Evolutionary conservation across 2,329 filamentous ascomycete species (phyloP).

Genomic region (Beauveria bassiana): DNA sequence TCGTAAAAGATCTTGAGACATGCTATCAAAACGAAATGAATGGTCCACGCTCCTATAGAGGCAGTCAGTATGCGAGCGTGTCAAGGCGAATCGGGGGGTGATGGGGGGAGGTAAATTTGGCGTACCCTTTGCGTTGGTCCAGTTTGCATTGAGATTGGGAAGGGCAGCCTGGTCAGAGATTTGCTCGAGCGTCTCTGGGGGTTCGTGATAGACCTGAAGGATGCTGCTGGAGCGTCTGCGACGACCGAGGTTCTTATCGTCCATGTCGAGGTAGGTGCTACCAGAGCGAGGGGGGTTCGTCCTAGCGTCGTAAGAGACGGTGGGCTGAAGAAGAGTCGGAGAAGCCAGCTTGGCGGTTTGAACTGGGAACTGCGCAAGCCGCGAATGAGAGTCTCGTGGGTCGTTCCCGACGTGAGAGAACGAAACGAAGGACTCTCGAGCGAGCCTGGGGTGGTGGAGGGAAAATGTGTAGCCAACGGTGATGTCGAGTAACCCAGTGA

Average conservation of each 20-base stretch:
- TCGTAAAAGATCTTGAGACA: constrained; percentile 94
- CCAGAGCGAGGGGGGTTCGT: constrained; percentile 60
- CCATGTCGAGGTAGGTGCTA: constrained; percentile 49
- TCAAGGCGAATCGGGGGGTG: background rate
- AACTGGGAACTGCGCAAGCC: constrained; percentile 17
- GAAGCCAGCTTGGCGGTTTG: constrained; percentile 97
- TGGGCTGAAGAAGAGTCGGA: constrained; percentile 75
- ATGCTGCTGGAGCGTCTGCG: constrained; percentile 95
- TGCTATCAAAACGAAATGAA: constrained; percentile 88
- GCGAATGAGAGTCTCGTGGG: background rate
- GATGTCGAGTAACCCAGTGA: background rate
- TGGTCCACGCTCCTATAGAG: constrained; percentile 82
- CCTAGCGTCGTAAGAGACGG: constrained; percentile 85
- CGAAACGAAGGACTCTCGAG: background rate
- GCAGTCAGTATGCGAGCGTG: constrained; percentile 6
- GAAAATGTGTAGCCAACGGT: background rate
- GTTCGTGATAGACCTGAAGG: constrained; percentile 87
- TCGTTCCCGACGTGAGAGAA: background rate
- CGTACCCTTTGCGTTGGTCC: constrained; percentile 98
- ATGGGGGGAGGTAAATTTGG: constrained; percentile 9
- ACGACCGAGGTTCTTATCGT: constrained; percentile 58
- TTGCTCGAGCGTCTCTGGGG: constrained; percentile 92
- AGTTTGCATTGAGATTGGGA: constrained; percentile 94
- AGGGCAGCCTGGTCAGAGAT: constrained; percentile 92
- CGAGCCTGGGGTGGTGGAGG: background rate